Percentiles rank a stretch among this genome's conserved stretches.
Evolutionary conservation across 2,329 filamentous ascomycete genomes (phyloP).

Genomic region (Pyrenophora tritici-repentis): DNA sequence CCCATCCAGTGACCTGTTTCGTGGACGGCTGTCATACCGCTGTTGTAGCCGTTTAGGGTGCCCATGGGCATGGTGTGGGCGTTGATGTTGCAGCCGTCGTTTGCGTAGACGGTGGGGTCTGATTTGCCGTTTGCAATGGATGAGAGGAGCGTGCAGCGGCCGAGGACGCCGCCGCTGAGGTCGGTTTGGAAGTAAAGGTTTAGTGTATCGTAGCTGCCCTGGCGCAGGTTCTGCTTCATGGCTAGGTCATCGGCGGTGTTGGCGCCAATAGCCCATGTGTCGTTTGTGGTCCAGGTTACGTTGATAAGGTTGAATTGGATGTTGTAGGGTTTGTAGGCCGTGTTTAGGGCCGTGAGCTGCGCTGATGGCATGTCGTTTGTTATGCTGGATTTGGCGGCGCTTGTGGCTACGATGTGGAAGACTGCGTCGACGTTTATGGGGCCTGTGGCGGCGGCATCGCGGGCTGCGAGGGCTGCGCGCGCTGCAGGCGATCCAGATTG

Average conservation of each 20-base stretch:
- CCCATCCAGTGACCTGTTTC: conserved; percentile 57
- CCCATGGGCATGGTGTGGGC: conserved; percentile 62
- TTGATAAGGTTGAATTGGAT: conserved; percentile 58
- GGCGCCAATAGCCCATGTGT: conserved; percentile 58
- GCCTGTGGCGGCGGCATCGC: conserved; percentile 20
- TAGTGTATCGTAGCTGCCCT: conserved; percentile 59
- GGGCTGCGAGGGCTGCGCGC: conserved; percentile 32
- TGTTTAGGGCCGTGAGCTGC: conserved; percentile 50
- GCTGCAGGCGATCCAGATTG: conserved; percentile 33
- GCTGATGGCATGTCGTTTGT: conserved; percentile 48
- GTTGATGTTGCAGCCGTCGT: conserved; percentile 63
- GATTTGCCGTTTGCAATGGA: conserved; percentile 47
- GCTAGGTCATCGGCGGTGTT: conserved; percentile 51
- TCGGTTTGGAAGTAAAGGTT: conserved; percentile 67
- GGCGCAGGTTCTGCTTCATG: conserved; percentile 60
- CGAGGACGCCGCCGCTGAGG: conserved; percentile 55
- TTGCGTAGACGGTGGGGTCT: conserved; percentile 51
- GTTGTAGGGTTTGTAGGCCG: conserved; percentile 55
- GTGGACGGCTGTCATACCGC: conserved; percentile 54
- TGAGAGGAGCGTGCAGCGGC: conserved; percentile 58
- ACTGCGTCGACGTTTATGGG: conserved; percentile 49
- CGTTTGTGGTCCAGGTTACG: conserved; percentile 58
- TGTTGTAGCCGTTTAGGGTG: conserved; percentile 55
- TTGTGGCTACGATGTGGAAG: conserved; percentile 53
- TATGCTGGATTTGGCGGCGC: conserved; percentile 44